Conservation (phyloP, 1,284 basidiomycete species). For the Sanguinoderma infundibulare region DNA sequence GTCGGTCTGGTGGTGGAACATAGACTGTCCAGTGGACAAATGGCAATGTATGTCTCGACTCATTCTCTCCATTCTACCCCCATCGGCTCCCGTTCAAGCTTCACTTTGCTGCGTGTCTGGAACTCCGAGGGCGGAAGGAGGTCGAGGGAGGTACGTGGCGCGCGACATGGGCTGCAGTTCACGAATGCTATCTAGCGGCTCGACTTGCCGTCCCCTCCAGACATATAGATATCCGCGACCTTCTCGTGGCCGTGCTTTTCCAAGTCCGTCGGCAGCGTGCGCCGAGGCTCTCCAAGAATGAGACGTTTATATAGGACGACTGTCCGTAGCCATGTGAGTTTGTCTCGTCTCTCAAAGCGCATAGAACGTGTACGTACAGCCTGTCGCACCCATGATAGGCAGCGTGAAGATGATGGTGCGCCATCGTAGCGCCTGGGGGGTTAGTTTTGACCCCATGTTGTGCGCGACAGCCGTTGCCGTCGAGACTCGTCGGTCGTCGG, state of each 20-base stretch:
- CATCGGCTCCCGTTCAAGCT: too few species aligned
- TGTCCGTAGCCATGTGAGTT: constrained; percentile 31
- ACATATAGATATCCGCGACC: constrained; percentile 21
- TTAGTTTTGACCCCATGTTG: constrained; percentile 31
- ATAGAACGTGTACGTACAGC: constrained; percentile 41
- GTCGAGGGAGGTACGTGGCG: background rate
- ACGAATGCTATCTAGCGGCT: background rate
- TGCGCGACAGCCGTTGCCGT: background rate
- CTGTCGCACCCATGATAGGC: constrained; percentile 66
- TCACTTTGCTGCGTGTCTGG: background rate
- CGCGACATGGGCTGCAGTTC: background rate
- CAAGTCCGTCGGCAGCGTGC: constrained; percentile 29
- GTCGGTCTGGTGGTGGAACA: constrained; percentile 4
- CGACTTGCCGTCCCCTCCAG: constrained; percentile 4
- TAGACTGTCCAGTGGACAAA: constrained; percentile 16
- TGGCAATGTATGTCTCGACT: constrained; percentile 25
- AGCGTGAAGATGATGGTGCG: constrained; percentile 63
- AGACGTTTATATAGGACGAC: constrained; percentile 71
- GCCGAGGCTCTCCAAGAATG: constrained; percentile 62
- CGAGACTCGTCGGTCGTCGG: constrained; percentile 9
- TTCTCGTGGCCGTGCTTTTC: constrained; percentile 25
- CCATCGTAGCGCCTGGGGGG: constrained; percentile 56
- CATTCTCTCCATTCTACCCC: background rate
- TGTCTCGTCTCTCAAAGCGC: background rate
- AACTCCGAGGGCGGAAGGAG: too few species aligned